These are phyloP conservation scores for Penicillium cosmopolitanum DNA, from an alignment of 495 filamentous ascomycete species.

Conservation along the genomic window DNA sequence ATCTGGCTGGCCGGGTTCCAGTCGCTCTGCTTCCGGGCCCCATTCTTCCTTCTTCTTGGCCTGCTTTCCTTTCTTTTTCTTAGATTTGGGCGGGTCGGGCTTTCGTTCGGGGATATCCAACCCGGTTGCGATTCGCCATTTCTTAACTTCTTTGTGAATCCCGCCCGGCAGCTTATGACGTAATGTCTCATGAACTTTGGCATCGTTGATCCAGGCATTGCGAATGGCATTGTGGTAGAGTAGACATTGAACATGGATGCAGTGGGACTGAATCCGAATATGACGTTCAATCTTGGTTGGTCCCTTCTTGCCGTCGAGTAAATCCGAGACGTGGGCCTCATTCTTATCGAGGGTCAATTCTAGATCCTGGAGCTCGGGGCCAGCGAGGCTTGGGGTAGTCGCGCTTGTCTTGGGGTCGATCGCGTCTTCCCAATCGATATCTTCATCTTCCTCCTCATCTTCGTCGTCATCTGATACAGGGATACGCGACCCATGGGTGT, in stretches of 20 bases:
- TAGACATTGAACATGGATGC: constrained; percentile 85
- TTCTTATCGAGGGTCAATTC: constrained; percentile 74
- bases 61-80: constrained; percentile 49
- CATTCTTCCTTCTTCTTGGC: constrained; percentile 63
- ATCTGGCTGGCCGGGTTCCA: constrained; percentile 70
- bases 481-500: constrained; percentile 20
- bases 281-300: constrained; percentile 81
- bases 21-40: constrained; percentile 67
- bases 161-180: constrained; percentile 68
- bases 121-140: constrained; percentile 71
- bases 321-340: constrained; percentile 57
- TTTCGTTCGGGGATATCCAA: constrained; percentile 49
- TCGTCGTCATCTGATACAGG: constrained; percentile 61
- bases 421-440: constrained; percentile 89
- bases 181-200: constrained; percentile 75
- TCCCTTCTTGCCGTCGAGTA: constrained; percentile 76
- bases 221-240: constrained; percentile 87
- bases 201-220: constrained; percentile 84
- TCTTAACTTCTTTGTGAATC: constrained; percentile 71
- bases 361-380: constrained; percentile 57
- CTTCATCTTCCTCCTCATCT: constrained; percentile 67
- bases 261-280: constrained; percentile 77
- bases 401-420: constrained; percentile 47
- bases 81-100: constrained; percentile 31
- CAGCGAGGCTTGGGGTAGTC: constrained; percentile 30